Percentiles rank a stretch among this genome's conserved stretches.
These are phyloP conservation scores for Lachnellula hyalina DNA, from an alignment of 2,329 filamentous ascomycete species.

Conservation along the genomic window DNA sequence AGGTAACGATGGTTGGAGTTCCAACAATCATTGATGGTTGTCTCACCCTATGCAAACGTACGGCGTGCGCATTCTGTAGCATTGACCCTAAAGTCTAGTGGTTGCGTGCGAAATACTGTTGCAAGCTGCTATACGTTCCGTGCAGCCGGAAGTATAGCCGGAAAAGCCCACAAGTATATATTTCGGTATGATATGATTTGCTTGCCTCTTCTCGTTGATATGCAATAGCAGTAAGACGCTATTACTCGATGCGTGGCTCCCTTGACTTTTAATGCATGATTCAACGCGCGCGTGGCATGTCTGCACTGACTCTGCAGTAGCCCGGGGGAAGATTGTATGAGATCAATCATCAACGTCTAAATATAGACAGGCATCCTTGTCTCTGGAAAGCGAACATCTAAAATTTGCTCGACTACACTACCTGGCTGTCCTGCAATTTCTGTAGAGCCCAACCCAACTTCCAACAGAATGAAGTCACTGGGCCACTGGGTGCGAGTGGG, in stretches of 20 bases:
- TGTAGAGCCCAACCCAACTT: not conserved
- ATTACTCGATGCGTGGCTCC: not conserved
- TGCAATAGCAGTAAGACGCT: not conserved
- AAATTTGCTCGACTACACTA: not conserved
- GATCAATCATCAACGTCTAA: not conserved
- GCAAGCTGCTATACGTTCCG: not conserved
- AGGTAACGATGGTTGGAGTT: not conserved
- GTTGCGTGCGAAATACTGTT: not conserved
- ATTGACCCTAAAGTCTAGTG: no score
- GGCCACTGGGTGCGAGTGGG: no score
- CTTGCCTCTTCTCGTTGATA: not conserved
- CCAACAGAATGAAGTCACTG: not conserved
- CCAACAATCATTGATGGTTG: not conserved
- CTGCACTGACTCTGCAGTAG: not conserved
- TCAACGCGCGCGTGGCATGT: slow-evolving; percentile 1
- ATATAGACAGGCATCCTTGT: not conserved
- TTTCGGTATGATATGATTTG: not conserved
- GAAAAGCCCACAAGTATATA: not conserved
- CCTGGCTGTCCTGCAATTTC: not conserved
- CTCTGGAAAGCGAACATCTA: not conserved
- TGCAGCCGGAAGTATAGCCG: not conserved
- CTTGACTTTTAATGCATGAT: not conserved
- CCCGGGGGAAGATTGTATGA: not conserved
- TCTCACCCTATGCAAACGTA: not conserved
- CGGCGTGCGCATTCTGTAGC: not conserved